These are phyloP conservation scores for Ceriops decandra DNA, from an alignment of 345 rosid species.

Conservation along the genomic window DNA sequence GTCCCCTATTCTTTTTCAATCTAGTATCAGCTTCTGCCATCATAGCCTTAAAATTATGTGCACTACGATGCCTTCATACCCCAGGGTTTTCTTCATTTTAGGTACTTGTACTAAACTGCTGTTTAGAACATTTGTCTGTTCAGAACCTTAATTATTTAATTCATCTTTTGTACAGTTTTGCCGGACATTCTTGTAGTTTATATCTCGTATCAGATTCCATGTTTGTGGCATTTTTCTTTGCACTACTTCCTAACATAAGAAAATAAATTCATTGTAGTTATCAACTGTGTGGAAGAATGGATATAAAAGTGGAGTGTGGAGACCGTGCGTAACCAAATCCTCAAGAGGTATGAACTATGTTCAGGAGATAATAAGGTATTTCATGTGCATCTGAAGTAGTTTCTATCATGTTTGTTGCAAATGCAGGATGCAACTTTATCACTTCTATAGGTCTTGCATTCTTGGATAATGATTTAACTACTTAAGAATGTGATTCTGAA, in stretches of 20 bases:
- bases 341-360: slow-evolving; percentile 51
- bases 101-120: no score
- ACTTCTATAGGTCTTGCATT: background rate
- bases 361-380: background rate
- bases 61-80: background rate
- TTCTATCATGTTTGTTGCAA: background rate
- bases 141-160: no score
- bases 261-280: slow-evolving; percentile 44
- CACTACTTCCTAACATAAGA: background rate
- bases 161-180: no score
- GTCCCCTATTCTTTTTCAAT: no score
- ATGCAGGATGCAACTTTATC: background rate
- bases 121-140: no score
- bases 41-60: background rate
- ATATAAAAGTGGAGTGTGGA: slow-evolving; percentile 76
- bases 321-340: slow-evolving; percentile 64
- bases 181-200: no score
- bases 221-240: background rate
- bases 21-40: no score
- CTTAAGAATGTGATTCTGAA: background rate
- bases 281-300: slow-evolving; percentile 87
- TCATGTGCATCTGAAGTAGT: background rate
- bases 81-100: background rate
- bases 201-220: background rate
- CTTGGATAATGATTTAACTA: background rate